A percentile compares a stretch with the other conserved stretches of the same genome.
These are phyloP conservation scores for Neurospora sp. DNA, from an alignment of 495 filamentous ascomycete genomes.

Conservation along the genomic window DNA sequence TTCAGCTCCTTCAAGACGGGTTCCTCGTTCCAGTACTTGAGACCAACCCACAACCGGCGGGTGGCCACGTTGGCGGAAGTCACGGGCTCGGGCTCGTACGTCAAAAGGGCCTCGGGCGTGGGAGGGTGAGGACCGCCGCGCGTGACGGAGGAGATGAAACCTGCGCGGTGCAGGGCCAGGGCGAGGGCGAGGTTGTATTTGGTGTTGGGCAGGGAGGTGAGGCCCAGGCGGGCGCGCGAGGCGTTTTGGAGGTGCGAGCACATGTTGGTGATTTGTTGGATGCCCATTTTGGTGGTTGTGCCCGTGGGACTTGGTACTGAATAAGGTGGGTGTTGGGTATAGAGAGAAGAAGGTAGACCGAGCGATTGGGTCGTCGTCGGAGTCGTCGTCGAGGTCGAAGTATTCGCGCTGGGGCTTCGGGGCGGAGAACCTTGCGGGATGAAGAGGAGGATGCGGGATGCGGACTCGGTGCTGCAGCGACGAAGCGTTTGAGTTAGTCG, in stretches of 20 bases:
- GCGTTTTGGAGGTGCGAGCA: slow-evolving; percentile 95
- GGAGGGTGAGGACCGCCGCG: slow-evolving; percentile 64
- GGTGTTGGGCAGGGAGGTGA: slow-evolving; percentile 76
- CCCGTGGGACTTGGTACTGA: too few relatives aligned
- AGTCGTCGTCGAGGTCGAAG: too few relatives aligned
- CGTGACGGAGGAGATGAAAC: slow-evolving; percentile 74
- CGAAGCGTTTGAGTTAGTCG: not conserved
- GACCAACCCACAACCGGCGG: slow-evolving; percentile 76
- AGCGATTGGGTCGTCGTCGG: too few relatives aligned
- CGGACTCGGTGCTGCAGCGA: not conserved
- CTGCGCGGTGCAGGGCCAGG: slow-evolving; percentile 68
- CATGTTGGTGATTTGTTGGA: slow-evolving; percentile 67
- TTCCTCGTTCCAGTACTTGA: slow-evolving; percentile 88
- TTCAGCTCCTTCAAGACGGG: slow-evolving; percentile 66
- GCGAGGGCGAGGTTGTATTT: slow-evolving; percentile 70
- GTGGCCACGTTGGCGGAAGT: slow-evolving; percentile 70
- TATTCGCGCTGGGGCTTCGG: too few relatives aligned
- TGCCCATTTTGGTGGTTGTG: slow-evolving; percentile 55
- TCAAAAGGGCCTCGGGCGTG: slow-evolving; percentile 37
- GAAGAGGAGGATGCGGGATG: not conserved
- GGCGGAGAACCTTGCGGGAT: not conserved
- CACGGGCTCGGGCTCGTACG: slow-evolving; percentile 44
- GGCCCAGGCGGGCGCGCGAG: slow-evolving; percentile 70
- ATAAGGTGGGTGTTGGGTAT: too few relatives aligned
- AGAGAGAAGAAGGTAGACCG: too few relatives aligned